Base-by-base conservation (phyloP, 78 protist species). In the Bigelowiella natans region DNA sequence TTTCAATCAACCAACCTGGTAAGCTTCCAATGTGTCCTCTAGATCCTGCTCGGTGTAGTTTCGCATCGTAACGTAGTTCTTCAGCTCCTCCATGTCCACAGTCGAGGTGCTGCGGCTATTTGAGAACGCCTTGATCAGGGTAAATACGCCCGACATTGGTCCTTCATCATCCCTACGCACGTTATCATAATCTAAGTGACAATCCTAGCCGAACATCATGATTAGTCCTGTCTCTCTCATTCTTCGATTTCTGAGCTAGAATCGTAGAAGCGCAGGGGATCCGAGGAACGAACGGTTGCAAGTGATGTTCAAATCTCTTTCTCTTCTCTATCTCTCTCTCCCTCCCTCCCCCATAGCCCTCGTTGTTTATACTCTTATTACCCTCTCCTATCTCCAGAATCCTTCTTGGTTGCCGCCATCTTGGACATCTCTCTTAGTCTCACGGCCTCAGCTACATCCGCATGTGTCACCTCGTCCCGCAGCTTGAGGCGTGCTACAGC, bases 391-490 rank as follows among this genome's bases (percentile, higher is more conserved):
- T 1, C 39, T 37, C 0, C 36, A 31, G 36, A 34, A 30, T 34
- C 34, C 39, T 1, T n/a, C 38, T n/a, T 3, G 40, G 34, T 1
- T 34, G 88, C 1, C n/a, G n/a, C 64, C 39, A 92, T 88, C 86
- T 95, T 95, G 0, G 97, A 94, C 29, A 37, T 7, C 51, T n/a
- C 31, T 95, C 96, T 89, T 39, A 97, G 92, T 26, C 98, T 39
- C 37, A 94, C 84, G 0, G 99, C 98, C 83, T 97, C 99, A 29
- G 91, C 94, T 1, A 97, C 91, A 87, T 97, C 98, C 2, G 39
- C 37, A 36, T 83, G 89, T 11, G 28, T 28, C 1, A 97, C 96
- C 0, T 1, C 31, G 30, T n/a, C 31, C 0, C 63, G 0, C 28
- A 96, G 63, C n/a, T 95, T 37, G 1, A 96, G 87, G 29, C 98